A percentile compares a stretch with the other conserved stretches of the same genome.
Conservation (phyloP, 2,329 filamentous ascomycete genomes). For the Boeremia lycopersici region DNA sequence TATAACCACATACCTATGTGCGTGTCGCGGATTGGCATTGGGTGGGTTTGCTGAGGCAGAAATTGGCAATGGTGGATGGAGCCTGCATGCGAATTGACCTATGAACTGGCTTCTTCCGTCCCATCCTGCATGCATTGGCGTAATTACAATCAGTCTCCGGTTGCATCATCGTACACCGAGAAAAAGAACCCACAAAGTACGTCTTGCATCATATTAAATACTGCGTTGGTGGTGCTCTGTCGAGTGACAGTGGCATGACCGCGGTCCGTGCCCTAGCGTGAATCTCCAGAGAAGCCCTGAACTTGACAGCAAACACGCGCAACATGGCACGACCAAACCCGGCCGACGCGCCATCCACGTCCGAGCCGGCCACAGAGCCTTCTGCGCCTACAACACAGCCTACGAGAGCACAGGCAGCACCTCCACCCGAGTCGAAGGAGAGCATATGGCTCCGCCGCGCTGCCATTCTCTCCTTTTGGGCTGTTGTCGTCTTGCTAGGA, state of each 20-base stretch:
- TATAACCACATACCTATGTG: not conserved
- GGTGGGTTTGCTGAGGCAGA: not conserved
- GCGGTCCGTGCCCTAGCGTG: conserved; percentile 17
- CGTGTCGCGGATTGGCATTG: not conserved
- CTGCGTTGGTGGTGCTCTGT: not conserved
- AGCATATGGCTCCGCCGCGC: conserved; percentile 71
- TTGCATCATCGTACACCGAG: not conserved
- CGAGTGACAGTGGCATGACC: conserved; percentile 16
- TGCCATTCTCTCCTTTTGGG: conserved; percentile 90
- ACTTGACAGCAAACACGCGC: conserved; percentile 28
- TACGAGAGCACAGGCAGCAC: conserved; percentile 39
- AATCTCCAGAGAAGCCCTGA: conserved; percentile 9
- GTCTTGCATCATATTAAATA: not conserved
- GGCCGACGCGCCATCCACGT: conserved; percentile 29
- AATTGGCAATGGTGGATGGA: not conserved
- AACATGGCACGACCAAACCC: conserved; percentile 35
- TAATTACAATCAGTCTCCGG: not conserved
- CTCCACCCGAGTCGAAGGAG: conserved; percentile 78
- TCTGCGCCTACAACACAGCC: conserved; percentile 5
- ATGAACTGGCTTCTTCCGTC: not conserved
- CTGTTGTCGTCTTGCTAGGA: conserved; percentile 79
- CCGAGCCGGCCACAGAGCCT: conserved; percentile 8
- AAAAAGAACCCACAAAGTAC: not conserved
- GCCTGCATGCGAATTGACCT: not conserved
- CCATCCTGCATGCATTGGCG: not conserved